These are phyloP conservation scores for Saccharomycopsis javanensis DNA, from an alignment of 805 yeast genomes.

Conservation along the genomic window DNA sequence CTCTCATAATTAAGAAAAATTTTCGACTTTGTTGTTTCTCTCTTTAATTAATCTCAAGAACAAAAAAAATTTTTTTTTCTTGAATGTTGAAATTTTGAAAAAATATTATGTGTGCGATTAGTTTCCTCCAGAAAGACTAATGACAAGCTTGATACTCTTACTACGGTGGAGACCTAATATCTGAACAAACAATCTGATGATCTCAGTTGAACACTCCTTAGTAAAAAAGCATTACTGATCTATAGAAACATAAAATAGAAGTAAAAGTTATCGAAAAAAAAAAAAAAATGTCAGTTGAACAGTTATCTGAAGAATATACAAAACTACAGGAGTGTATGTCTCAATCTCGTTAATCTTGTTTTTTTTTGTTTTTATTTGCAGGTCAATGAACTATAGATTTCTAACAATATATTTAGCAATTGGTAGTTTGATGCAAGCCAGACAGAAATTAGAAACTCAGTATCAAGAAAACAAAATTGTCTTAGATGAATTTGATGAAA, in stretches of 20 bases:
- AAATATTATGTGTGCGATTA: neutral
- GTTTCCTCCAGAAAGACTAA: too few species aligned
- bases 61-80: neutral
- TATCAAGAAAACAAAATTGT: conserved; percentile 90
- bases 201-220: neutral
- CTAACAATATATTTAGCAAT: neutral
- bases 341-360: neutral
- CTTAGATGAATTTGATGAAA: conserved; percentile 56
- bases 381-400: neutral
- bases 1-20: neutral
- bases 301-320: conserved; percentile 15
- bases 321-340: conserved; percentile 14
- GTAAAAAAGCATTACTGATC: neutral
- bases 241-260: neutral
- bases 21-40: neutral
- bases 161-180: neutral
- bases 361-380: neutral
- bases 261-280: neutral
- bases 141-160: too few species aligned
- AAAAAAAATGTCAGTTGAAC: conserved; percentile 4
- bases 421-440: conserved; percentile 37
- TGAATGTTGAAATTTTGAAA: neutral
- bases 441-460: conserved; percentile 89
- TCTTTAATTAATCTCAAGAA: neutral
- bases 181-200: neutral